These are phyloP conservation scores for Cryptococcus hybrid DNA, from an alignment of 1,284 basidiomycete species.

Conservation along the genomic window DNA sequence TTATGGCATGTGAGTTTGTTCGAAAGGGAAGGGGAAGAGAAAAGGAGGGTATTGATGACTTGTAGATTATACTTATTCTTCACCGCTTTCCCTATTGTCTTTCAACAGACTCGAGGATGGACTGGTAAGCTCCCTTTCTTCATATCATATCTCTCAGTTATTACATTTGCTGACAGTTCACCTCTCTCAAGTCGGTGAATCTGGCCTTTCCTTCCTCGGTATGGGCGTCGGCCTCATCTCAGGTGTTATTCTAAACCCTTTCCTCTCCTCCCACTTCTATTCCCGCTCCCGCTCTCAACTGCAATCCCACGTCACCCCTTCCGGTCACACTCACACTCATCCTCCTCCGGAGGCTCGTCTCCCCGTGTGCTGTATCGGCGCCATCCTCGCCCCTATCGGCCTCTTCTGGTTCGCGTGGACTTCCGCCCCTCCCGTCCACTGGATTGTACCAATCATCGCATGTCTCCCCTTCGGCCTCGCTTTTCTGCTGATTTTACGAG, in stretches of 20 bases:
- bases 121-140: constrained; percentile 38
- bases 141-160: constrained; percentile 43
- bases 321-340: constrained; percentile 28
- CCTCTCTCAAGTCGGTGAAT: constrained; percentile 48
- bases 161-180: not conserved
- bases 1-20: constrained; percentile 27
- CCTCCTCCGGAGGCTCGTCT: constrained; percentile 57
- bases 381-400: constrained; percentile 58
- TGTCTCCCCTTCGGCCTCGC: constrained; percentile 63
- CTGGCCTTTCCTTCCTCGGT: constrained; percentile 64
- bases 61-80: constrained; percentile 45
- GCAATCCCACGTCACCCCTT: too few species aligned
- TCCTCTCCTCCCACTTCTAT: constrained; percentile 55
- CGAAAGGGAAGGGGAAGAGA: not conserved
- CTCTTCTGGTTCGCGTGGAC: constrained; percentile 64
- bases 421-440: constrained; percentile 58
- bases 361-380: constrained; percentile 60
- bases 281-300: constrained; percentile 49
- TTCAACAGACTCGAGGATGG: constrained; percentile 54
- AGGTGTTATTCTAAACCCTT: constrained; percentile 28
- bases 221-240: constrained; percentile 61
- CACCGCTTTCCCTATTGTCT: constrained; percentile 58
- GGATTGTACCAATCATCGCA: constrained; percentile 63
- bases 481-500: constrained; percentile 60
- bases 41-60: not conserved